Conservation (phyloP, 768 basidiomycete genomes). For the Boletus bicolor region DNA sequence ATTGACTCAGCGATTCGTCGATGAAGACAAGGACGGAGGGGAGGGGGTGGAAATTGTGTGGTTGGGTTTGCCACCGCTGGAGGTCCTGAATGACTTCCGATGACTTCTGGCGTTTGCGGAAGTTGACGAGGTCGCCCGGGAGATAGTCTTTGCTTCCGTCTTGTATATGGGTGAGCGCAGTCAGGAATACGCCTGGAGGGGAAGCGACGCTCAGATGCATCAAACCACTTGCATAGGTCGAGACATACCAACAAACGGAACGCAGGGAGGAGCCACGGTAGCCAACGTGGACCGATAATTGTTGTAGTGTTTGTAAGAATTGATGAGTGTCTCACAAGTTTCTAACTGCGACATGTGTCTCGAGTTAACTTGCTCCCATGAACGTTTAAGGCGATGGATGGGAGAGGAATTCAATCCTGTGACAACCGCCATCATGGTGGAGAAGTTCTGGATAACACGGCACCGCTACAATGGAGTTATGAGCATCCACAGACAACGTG, state of each 20-base stretch:
- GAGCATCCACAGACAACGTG: not conserved
- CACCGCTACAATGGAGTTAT: conserved; percentile 44
- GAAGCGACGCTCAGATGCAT: conserved; percentile 2
- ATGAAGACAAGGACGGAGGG: conserved; percentile 44
- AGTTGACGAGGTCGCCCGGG: conserved; percentile 50
- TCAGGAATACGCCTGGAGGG: conserved; percentile 52
- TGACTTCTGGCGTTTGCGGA: conserved; percentile 51
- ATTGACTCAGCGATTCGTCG: conserved; percentile 37
- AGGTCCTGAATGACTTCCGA: conserved; percentile 58
- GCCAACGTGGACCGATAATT: conserved; percentile 56
- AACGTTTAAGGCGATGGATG: conserved; percentile 60
- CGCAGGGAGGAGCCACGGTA: conserved; percentile 57
- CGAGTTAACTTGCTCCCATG: conserved; percentile 55
- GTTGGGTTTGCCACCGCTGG: conserved; percentile 51
- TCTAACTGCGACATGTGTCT: conserved; percentile 48
- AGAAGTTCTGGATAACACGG: conserved; percentile 61
- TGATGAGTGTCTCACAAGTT: conserved; percentile 55
- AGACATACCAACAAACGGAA: conserved; percentile 64
- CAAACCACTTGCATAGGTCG: not conserved
- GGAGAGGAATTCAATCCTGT: conserved; percentile 67
- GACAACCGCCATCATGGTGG: conserved; percentile 63
- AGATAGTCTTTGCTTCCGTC: conserved; percentile 56
- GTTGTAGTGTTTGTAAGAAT: conserved; percentile 66
- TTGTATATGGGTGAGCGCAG: conserved; percentile 58
- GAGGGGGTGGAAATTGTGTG: conserved; percentile 51